Evolutionary conservation across 495 filamentous ascomycete genomes (phyloP), one percentile per base, ranked within the genome.

Genomic region (Beverwykella pulmonaria): DNA sequence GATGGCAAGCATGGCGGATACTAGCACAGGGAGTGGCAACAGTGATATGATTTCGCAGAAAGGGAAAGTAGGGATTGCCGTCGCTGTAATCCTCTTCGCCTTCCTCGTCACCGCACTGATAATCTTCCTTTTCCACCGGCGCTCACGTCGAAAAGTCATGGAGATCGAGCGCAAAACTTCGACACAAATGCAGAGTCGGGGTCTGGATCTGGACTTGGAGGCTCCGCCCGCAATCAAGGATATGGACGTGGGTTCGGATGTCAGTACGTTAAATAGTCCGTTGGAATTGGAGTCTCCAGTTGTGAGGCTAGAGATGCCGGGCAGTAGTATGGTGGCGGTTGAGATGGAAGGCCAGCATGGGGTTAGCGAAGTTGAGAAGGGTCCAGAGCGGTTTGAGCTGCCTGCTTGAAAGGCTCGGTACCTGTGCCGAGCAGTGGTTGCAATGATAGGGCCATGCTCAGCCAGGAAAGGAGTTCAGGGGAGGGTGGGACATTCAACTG

Each of bases 341-440:
- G 62, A 65, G 32, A 15, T 68, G 26, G 25, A 47, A 15, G 46
- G 52, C n/a, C 25, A 47, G 39, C 61, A 65, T 49, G 60, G 52
- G 22, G 23, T 25, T 10, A 63, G 52, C 32, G 52, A 63, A 36
- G 54, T 63, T n/a, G 53, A 49, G 39, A 50, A 7, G 22, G 20
- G 20, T 5, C 52, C 26, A 7, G 52, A 25, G 52, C 6, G 52
- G 26, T 32, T 22, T n/a, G 52, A 55, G 44, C 39, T 60, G 55
- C 55, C 55, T 2, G 55, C 32, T 58, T 58, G 55, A 58, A 17
- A n/a, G n/a, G n/a, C n/a, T n/a, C n/a, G n/a, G n/a, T n/a, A n/a
- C n/a, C n/a, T n/a, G n/a, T n/a, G n/a, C n/a, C n/a, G n/a, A n/a
- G n/a, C n/a, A n/a, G n/a, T n/a, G n/a, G n/a, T n/a, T n/a, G n/a